A percentile compares a stretch with the other conserved stretches of the same genome.
These are phyloP conservation scores for Podospora comata DNA, from an alignment of 495 filamentous ascomycete genomes.

Conservation along the genomic window DNA sequence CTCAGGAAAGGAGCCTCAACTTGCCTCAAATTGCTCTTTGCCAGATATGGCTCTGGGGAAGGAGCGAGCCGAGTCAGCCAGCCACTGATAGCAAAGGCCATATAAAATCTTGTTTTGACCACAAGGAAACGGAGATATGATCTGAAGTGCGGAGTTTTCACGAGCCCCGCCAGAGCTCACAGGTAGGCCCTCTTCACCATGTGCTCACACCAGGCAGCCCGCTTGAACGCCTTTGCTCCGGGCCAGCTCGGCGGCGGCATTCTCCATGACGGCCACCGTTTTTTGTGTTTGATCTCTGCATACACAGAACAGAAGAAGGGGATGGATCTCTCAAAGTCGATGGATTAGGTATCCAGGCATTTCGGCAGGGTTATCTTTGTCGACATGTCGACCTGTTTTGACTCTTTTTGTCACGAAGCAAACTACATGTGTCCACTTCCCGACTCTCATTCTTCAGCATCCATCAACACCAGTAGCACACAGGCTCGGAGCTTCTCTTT, in stretches of 20 bases:
- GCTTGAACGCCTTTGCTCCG: background rate
- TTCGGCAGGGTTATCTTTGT: background rate
- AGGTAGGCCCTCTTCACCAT: background rate
- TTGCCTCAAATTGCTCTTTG: background rate
- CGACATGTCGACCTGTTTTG: background rate
- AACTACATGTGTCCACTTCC: background rate
- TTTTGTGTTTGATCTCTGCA: background rate
- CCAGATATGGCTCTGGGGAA: background rate
- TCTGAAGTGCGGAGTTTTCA: background rate
- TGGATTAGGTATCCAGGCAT: background rate
- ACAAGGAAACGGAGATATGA: background rate
- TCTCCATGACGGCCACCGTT: background rate
- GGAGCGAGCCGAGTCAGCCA: background rate
- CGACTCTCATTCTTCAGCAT: background rate
- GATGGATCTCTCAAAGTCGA: background rate
- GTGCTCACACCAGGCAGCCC: background rate
- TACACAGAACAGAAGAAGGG: background rate
- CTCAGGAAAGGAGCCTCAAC: background rate
- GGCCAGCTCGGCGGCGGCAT: background rate
- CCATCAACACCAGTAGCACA: background rate
- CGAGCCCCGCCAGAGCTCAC: background rate
- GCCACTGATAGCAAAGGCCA: background rate
- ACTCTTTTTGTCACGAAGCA: background rate
- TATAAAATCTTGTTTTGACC: background rate
- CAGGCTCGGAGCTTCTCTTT: too few species aligned